phyloP scores from a whole-genome alignment of 2,329 filamentous ascomycete genomes.

The Hyphodiscus sp. region DNA sequence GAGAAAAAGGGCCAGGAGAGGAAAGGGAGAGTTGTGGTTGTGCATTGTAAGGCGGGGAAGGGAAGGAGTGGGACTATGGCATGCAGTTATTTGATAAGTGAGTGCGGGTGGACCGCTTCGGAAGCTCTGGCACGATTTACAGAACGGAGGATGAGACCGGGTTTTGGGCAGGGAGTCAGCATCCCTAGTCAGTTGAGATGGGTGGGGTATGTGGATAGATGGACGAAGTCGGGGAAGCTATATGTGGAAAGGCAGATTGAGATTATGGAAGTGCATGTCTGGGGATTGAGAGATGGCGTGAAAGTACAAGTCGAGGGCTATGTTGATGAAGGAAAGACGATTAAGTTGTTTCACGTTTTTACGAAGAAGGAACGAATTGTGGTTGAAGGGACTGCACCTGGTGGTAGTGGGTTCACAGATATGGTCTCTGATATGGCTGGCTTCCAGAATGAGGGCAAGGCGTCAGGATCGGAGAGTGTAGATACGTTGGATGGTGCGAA shows the following conservation, averaged over 20 bases:
- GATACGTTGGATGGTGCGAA: slow-evolving; percentile 8
- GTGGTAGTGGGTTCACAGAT: slow-evolving; percentile 42
- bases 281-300: slow-evolving; percentile 81
- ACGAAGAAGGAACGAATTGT: slow-evolving; percentile 63
- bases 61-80: slow-evolving; percentile 83
- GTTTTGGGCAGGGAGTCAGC: slow-evolving; percentile 82
- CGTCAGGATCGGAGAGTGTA: slow-evolving; percentile 11
- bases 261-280: slow-evolving; percentile 81
- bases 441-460: slow-evolving; percentile 22
- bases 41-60: slow-evolving; percentile 97
- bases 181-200: slow-evolving; percentile 90
- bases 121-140: slow-evolving; percentile 67
- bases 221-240: slow-evolving; percentile 66
- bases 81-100: slow-evolving; percentile 83
- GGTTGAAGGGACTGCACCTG: slow-evolving; percentile 50
- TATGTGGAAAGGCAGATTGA: slow-evolving; percentile 82
- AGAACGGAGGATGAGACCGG: slow-evolving; percentile 77
- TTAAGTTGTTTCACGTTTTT: slow-evolving; percentile 80
- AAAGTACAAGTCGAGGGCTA: slow-evolving; percentile 83
- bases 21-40: slow-evolving; percentile 64
- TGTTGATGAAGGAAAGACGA: slow-evolving; percentile 80
- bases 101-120: slow-evolving; percentile 64
- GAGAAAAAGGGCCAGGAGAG: slow-evolving; percentile 25
- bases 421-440: slow-evolving; percentile 49
- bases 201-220: slow-evolving; percentile 82